A percentile compares a stretch with the other conserved stretches of the same genome.
These are phyloP conservation scores for Radiomyces spectabilis DNA, from an alignment of 192 early-diverging fungal species.

Conservation along the genomic window DNA sequence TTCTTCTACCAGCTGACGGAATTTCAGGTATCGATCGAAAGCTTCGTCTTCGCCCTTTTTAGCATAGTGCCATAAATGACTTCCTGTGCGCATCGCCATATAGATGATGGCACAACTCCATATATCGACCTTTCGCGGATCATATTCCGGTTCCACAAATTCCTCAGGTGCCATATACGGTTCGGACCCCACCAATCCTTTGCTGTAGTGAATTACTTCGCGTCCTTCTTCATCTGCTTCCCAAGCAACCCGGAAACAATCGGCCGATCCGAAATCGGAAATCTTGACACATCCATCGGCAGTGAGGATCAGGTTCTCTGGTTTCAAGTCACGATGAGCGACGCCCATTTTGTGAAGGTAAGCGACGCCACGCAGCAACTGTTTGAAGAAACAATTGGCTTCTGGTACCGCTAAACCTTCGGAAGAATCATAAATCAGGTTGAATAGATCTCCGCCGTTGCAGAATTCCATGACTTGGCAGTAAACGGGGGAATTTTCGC, in stretches of 20 bases:
- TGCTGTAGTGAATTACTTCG: conserved; percentile 36
- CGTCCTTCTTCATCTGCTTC: conserved; percentile 23
- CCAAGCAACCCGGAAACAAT: conserved; percentile 74
- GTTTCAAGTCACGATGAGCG: conserved; percentile 78
- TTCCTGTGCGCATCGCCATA: conserved; percentile 27
- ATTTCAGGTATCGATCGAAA: conserved; percentile 23
- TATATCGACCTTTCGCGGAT: conserved; percentile 56
- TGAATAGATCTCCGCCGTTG: conserved; percentile 72
- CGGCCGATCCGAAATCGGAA: conserved; percentile 78
- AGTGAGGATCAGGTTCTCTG: conserved; percentile 77
- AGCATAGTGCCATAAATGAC: conserved; percentile 26
- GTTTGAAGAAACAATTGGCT: conserved; percentile 63
- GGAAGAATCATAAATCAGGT: conserved; percentile 56
- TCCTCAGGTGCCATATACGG: conserved; percentile 87
- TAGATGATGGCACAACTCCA: conserved; percentile 31
- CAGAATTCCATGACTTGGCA: conserved; percentile 83
- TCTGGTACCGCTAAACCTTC: conserved; percentile 44
- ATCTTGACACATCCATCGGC: conserved; percentile 65
- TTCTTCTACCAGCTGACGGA: conserved; percentile 17
- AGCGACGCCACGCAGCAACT: conserved; percentile 66
- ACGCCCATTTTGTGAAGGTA: conserved; percentile 80
- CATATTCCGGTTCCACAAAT: conserved; percentile 58
- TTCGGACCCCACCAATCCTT: conserved; percentile 66
- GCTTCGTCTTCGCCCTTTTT: conserved; percentile 15
- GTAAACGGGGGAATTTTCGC: conserved; percentile 48